Percentiles rank a stretch among this genome's conserved stretches.
These are phyloP conservation scores for Pseudofabraea citricarpa DNA, from an alignment of 2,329 filamentous ascomycete species.

Conservation along the genomic window DNA sequence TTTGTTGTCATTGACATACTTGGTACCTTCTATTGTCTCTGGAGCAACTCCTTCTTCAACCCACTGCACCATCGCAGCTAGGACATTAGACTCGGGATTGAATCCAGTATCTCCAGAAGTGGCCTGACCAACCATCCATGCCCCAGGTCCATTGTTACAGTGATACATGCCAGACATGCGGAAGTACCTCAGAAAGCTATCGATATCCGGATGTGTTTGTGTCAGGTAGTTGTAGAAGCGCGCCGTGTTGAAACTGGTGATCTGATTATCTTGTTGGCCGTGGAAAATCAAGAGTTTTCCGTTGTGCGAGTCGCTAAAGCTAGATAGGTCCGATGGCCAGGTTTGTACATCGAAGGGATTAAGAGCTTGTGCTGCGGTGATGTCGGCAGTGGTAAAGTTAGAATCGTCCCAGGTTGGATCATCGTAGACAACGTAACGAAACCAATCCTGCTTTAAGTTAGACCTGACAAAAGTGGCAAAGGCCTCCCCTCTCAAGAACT, in stretches of 20 bases:
- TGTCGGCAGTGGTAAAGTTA: conserved; percentile 33
- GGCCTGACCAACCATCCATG: conserved; percentile 40
- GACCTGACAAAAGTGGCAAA: background rate
- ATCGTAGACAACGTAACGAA: conserved; percentile 40
- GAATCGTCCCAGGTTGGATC: conserved; percentile 33
- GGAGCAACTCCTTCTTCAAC: conserved; percentile 36
- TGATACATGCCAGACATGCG: conserved; percentile 46
- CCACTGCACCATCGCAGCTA: conserved; percentile 41
- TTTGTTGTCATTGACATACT: conserved; percentile 35
- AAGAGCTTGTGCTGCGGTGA: conserved; percentile 23
- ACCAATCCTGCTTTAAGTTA: conserved; percentile 40
- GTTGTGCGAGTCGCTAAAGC: conserved; percentile 6
- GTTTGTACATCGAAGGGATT: conserved; percentile 23
- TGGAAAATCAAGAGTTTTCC: conserved; percentile 38
- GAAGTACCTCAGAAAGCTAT: conserved; percentile 45
- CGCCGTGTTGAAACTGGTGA: conserved; percentile 17
- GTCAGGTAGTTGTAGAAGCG: conserved; percentile 18
- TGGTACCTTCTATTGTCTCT: conserved; percentile 37
- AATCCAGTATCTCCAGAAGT: conserved; percentile 81
- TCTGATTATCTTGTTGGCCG: conserved; percentile 32
- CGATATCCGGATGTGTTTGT: conserved; percentile 24
- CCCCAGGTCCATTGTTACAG: conserved; percentile 43
- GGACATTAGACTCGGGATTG: conserved; percentile 49
- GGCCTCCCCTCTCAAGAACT: background rate
- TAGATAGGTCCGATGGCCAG: conserved; percentile 13